These are phyloP conservation scores for Carex parvula DNA, from an alignment of 176 grass and related monocot species.

Conservation along the genomic window DNA sequence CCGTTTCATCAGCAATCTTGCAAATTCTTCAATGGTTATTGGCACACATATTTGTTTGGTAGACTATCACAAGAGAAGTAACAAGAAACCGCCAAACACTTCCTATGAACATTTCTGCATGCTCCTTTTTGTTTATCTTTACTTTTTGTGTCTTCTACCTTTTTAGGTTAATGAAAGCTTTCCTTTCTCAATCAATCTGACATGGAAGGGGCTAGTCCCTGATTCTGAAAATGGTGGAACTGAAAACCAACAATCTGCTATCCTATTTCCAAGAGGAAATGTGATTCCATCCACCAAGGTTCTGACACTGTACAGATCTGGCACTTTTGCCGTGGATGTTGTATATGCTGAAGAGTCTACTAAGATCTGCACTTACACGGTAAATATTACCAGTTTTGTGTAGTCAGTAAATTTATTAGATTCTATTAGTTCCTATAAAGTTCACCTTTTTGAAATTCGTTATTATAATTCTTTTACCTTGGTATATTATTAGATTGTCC, in stretches of 20 bases:
- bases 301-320: slow-evolving; percentile 50
- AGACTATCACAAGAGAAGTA: not conserved
- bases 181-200: slow-evolving; percentile 71
- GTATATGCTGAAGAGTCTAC: slow-evolving; percentile 36
- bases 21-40: not conserved
- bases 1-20: not conserved
- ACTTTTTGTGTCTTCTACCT: not conserved
- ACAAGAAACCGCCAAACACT: not conserved
- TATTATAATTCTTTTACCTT: not conserved
- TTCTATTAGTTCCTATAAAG: slow-evolving; percentile 5
- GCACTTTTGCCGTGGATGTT: slow-evolving; percentile 65
- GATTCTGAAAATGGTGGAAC: slow-evolving; percentile 45
- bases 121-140: not conserved
- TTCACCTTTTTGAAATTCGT: not conserved
- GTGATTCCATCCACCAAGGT: slow-evolving; percentile 55
- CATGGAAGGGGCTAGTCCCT: slow-evolving; percentile 43
- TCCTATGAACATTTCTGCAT: slow-evolving; percentile 12
- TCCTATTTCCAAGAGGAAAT: slow-evolving; percentile 70
- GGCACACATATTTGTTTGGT: not conserved
- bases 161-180: slow-evolving; percentile 72
- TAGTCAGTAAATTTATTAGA: not conserved
- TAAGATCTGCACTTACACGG: slow-evolving; percentile 70
- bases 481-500: not conserved
- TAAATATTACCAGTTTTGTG: slow-evolving; percentile 21
- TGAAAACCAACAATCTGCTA: slow-evolving; percentile 33